phyloP scores from a whole-genome alignment of 257 asterid genomes.

The Solanum bukasovii region DNA sequence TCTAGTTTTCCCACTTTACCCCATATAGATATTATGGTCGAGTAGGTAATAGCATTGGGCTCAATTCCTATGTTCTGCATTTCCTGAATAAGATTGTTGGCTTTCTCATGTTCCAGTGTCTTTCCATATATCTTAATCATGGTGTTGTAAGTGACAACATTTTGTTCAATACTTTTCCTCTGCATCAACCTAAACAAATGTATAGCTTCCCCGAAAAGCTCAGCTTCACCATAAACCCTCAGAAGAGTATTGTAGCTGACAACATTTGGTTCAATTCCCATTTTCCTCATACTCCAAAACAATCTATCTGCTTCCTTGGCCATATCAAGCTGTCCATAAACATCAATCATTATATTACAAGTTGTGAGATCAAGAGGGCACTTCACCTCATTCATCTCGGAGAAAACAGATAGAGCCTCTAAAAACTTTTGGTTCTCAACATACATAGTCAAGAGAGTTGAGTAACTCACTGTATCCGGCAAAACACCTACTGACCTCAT shows the following conservation, averaged over 20 bases:
- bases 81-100: constrained; percentile 80
- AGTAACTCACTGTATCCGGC: constrained; percentile 82
- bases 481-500: constrained; percentile 54
- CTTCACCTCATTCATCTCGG: constrained; percentile 64
- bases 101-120: constrained; percentile 90
- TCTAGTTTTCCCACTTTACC: constrained; percentile 77
- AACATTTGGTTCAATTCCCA: constrained; percentile 81
- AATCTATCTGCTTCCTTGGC: constrained; percentile 88
- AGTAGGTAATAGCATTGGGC: constrained; percentile 84
- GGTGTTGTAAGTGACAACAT: constrained; percentile 87
- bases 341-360: constrained; percentile 92
- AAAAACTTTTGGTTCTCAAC: constrained; percentile 66
- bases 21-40: constrained; percentile 91
- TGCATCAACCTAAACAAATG: constrained; percentile 94
- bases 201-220: constrained; percentile 92
- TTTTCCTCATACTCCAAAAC: constrained; percentile 87
- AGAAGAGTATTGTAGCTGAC: constrained; percentile 83
- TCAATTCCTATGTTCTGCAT: constrained; percentile 73
- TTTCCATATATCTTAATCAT: constrained; percentile 90
- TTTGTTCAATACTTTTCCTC: constrained; percentile 73
- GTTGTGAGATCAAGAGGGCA: constrained; percentile 69
- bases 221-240: constrained; percentile 87
- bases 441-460: constrained; percentile 62
- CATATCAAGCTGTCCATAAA: constrained; percentile 91
- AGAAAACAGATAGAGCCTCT: constrained; percentile 71